Conservation (phyloP, 2,329 filamentous ascomycete genomes). For the Colletotrichum kahawae region DNA sequence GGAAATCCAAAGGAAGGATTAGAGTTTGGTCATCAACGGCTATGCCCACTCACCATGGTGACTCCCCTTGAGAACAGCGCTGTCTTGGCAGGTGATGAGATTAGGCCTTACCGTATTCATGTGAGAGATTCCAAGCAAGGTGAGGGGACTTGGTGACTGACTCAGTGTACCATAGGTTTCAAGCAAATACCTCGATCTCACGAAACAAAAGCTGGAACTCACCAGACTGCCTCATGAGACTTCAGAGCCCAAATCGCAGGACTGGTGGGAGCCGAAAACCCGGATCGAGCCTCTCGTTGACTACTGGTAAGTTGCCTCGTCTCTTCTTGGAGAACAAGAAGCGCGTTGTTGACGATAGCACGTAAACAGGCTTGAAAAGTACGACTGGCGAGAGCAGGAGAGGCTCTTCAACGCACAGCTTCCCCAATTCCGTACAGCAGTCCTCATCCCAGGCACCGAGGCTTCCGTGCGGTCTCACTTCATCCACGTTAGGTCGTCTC, state of each 20-base stretch:
- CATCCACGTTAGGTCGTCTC: conserved; percentile 62
- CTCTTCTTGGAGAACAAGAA: not conserved
- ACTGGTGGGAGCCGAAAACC: conserved; percentile 66
- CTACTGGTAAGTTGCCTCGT: conserved; percentile 55
- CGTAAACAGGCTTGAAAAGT: conserved; percentile 63
- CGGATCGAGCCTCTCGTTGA: conserved; percentile 69
- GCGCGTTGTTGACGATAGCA: not conserved
- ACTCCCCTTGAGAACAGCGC: not conserved
- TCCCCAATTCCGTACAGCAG: conserved; percentile 68
- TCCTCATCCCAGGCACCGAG: conserved; percentile 46
- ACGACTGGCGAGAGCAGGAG: conserved; percentile 68
- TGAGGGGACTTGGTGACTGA: conserved; percentile 29
- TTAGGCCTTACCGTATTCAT: conserved; percentile 62
- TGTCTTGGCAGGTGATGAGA: conserved; percentile 41
- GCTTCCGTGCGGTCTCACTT: conserved; percentile 65
- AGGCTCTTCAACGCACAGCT: conserved; percentile 59
- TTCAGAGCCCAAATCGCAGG: conserved; percentile 48
- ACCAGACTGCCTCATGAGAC: conserved; percentile 68
- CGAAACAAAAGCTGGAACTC: conserved; percentile 69
- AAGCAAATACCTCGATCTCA: conserved; percentile 70
- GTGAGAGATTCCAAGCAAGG: conserved; percentile 42
- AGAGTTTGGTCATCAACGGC: not conserved
- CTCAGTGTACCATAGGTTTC: conserved; percentile 52
- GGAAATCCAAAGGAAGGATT: not conserved
- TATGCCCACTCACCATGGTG: conserved; percentile 2